Conservation (phyloP, 352 stramenopile species). For the Pseudoperonospora humuli region DNA sequence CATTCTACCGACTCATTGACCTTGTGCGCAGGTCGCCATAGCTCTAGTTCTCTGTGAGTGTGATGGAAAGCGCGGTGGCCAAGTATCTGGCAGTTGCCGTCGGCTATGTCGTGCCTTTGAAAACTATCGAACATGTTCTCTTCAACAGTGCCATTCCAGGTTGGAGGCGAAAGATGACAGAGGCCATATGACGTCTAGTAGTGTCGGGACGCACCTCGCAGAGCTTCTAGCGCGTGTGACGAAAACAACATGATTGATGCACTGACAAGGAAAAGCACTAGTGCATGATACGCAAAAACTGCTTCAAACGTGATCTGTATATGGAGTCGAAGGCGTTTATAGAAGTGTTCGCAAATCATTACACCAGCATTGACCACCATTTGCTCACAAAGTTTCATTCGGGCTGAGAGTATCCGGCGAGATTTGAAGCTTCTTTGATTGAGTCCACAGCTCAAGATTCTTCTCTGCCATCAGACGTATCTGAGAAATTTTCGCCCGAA, state of each 20-base stretch:
- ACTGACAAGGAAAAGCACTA: slow-evolving; percentile 62
- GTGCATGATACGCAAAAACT: slow-evolving; percentile 65
- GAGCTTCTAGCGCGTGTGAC: slow-evolving; percentile 71
- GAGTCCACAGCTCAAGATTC: too few species aligned
- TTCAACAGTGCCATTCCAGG: too few species aligned
- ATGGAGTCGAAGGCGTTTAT: too few species aligned
- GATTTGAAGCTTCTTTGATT: too few species aligned
- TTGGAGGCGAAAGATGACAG: too few species aligned
- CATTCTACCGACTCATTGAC: slow-evolving; percentile 52
- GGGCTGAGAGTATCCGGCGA: too few species aligned
- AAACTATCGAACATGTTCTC: slow-evolving; percentile 75
- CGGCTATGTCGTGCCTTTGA: slow-evolving; percentile 69
- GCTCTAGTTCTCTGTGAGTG: slow-evolving; percentile 77
- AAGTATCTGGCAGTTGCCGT: slow-evolving; percentile 85
- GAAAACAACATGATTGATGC: slow-evolving; percentile 79
- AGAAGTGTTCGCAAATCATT: too few species aligned
- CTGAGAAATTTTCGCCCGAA: too few species aligned
- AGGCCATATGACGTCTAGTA: slow-evolving; percentile 82
- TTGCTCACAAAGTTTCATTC: too few species aligned
- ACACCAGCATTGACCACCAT: too few species aligned
- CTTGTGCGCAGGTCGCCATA: slow-evolving; percentile 68
- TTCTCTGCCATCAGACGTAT: too few species aligned
- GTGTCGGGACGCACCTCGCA: slow-evolving; percentile 69
- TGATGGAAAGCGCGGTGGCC: slow-evolving; percentile 83
- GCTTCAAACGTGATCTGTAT: too few species aligned